Evolutionary conservation across 176 grass and related monocot species (phyloP).

Genomic region (Alopecurus myosuroides): DNA sequence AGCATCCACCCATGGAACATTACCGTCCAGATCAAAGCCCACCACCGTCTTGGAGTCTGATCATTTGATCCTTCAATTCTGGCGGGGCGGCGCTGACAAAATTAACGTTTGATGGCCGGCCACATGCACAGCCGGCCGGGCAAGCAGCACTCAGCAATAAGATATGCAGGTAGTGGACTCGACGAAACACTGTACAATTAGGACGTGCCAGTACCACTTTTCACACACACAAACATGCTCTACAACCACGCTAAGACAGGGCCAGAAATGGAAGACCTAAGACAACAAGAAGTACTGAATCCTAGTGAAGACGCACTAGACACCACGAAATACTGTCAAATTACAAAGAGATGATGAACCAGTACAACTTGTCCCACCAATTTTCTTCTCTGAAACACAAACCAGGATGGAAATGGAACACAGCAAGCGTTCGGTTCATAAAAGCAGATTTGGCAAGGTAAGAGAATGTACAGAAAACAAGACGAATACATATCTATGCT

Average conservation of each 20-base stretch:
- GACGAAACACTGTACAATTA: background rate
- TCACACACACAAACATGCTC: background rate
- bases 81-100: constrained; percentile 1
- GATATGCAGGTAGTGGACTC: background rate
- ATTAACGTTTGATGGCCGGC: background rate
- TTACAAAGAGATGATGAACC: background rate
- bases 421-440: background rate
- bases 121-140: background rate
- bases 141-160: background rate
- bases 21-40: background rate
- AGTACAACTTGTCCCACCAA: background rate
- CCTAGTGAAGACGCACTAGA: background rate
- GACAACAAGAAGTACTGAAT: too few relatives aligned
- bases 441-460: background rate
- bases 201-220: background rate
- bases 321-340: background rate
- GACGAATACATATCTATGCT: background rate
- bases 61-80: background rate
- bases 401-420: background rate
- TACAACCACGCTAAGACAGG: background rate
- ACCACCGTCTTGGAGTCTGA: constrained; percentile 25
- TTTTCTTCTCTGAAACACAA: background rate
- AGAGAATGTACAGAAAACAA: background rate
- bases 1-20: constrained; percentile 9
- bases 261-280: background rate